These are phyloP conservation scores for Hortiboletus campestris DNA, from an alignment of 768 basidiomycete species.

Conservation along the genomic window DNA sequence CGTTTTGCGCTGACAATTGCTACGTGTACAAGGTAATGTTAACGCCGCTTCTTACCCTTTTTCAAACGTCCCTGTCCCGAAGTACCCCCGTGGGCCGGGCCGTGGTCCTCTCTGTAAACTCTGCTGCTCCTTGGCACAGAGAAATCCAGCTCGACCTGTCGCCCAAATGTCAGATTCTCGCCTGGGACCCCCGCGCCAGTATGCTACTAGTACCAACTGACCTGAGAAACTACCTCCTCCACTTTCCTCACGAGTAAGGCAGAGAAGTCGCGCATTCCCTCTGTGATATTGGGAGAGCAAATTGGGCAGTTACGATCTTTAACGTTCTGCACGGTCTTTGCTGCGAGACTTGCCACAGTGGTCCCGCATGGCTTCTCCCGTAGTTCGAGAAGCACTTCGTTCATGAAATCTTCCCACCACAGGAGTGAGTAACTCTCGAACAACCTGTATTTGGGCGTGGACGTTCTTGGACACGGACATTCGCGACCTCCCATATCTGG, in stretches of 20 bases:
- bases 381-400: constrained; percentile 1
- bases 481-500: no score
- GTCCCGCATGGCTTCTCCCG: constrained; percentile 19
- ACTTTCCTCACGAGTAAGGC: no score
- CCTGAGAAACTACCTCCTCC: constrained; percentile 2
- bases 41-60: background rate
- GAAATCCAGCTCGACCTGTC: constrained; percentile 6
- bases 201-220: background rate
- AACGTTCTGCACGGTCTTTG: background rate
- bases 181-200: no score
- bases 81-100: background rate
- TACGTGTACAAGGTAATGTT: background rate
- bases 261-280: no score
- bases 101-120: no score
- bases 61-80: background rate
- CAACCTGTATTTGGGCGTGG: no score
- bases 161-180: background rate
- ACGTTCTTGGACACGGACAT: no score
- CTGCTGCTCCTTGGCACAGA: background rate
- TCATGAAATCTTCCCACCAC: constrained; percentile 3
- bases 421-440: no score
- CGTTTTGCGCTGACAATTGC: background rate
- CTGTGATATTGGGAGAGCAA: background rate
- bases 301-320: background rate
- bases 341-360: background rate